Conservation (phyloP, 2,329 filamentous ascomycete genomes). For the Colletotrichum sp. region DNA sequence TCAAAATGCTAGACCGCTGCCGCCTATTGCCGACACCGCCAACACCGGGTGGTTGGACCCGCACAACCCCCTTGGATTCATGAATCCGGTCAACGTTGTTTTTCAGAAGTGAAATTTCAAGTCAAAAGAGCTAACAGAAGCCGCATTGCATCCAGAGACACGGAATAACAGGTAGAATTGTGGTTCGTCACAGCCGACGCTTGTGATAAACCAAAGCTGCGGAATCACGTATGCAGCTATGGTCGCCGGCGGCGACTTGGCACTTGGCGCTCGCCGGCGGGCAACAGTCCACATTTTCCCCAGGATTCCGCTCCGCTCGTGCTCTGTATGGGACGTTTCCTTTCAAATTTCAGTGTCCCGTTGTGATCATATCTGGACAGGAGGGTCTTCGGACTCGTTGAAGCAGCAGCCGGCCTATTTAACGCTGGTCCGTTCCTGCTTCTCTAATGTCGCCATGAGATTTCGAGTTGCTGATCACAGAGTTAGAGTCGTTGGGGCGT, state of each 20-base stretch:
- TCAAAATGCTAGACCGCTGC: neutral
- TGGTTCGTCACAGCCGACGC: neutral
- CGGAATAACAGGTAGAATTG: accelerated
- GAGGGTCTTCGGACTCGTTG: neutral
- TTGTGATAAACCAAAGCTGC: neutral
- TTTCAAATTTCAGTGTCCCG: no score
- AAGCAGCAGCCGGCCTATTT: neutral
- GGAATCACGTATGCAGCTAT: neutral
- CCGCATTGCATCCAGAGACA: neutral
- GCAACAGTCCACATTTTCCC: neutral
- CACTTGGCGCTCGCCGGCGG: neutral
- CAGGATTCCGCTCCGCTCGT: neutral
- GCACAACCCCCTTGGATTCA: neutral
- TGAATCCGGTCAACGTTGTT: accelerated
- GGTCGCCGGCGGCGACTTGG: neutral
- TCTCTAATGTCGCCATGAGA: neutral
- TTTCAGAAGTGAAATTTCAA: neutral
- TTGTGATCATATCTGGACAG: accelerated
- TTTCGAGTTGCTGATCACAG: accelerated
- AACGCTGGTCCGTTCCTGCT: neutral
- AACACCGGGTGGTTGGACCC: neutral
- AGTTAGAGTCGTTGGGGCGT: neutral
- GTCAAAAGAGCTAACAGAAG: neutral
- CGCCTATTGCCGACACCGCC: neutral
- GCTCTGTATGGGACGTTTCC: accelerated